These are phyloP conservation scores for Ophiocordyceps camponoti-leonardi DNA, from an alignment of 2,329 filamentous ascomycete genomes.

Conservation along the genomic window DNA sequence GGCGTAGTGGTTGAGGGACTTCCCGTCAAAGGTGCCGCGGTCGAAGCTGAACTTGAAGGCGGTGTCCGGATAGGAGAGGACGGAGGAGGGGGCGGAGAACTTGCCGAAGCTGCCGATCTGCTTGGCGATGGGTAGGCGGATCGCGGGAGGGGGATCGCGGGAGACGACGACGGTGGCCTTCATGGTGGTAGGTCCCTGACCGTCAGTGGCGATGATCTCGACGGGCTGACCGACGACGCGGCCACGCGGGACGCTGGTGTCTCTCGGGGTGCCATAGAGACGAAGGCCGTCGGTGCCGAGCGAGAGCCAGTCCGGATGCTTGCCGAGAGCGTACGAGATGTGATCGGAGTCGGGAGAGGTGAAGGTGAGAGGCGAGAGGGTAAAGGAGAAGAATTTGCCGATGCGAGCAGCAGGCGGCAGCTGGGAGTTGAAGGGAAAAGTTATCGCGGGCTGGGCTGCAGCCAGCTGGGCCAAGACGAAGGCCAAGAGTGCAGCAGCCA, in stretches of 20 bases:
- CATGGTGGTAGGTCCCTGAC: conserved; percentile 43
- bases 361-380: conserved; percentile 61
- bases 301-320: conserved; percentile 56
- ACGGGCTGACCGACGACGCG: conserved; percentile 44
- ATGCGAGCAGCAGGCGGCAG: conserved; percentile 63
- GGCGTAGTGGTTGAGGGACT: conserved; percentile 55
- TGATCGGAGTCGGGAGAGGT: conserved; percentile 31
- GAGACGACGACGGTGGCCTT: conserved; percentile 57
- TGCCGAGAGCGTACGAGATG: conserved; percentile 49
- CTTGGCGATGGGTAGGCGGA: conserved; percentile 37
- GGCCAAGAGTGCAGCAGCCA: conserved; percentile 12
- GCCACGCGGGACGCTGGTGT: conserved; percentile 26
- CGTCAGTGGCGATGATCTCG: conserved; percentile 52
- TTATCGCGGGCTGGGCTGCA: conserved; percentile 22
- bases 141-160: conserved; percentile 30
- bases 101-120: conserved; percentile 41
- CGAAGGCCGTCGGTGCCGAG: conserved; percentile 47
- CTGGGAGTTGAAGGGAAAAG: conserved; percentile 71
- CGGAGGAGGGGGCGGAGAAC: conserved; percentile 40
- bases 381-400: conserved; percentile 48
- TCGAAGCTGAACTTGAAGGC: conserved; percentile 36
- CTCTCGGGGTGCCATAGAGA: conserved; percentile 52
- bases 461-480: conserved; percentile 13
- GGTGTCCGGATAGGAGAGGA: conserved; percentile 36
- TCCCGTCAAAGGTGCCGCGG: conserved; percentile 43